Percentiles rank a stretch among this genome's conserved stretches.
phyloP scores from a whole-genome alignment of 1,139 yeast species.

The Pichia sp. region DNA sequence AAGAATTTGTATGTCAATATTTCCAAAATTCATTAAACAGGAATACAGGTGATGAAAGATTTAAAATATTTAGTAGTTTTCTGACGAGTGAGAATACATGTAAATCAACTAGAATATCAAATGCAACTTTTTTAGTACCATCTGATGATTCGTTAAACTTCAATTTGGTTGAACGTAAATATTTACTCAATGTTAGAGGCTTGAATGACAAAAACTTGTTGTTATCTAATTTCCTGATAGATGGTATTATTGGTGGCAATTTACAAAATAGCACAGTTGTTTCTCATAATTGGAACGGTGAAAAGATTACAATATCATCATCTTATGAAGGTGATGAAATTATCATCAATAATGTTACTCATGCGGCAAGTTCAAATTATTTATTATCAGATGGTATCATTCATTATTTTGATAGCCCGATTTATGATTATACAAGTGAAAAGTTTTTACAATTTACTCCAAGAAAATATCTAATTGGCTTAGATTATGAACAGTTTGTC shows the following conservation, averaged over 20 bases:
- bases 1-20: constrained; percentile 18
- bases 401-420: constrained; percentile 44
- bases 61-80: constrained; percentile 17
- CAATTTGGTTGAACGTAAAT: constrained; percentile 41
- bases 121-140: constrained; percentile 41
- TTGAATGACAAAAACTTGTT: constrained; percentile 31
- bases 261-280: constrained; percentile 23
- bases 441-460: constrained; percentile 43
- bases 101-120: constrained; percentile 16
- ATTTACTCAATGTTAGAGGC: constrained; percentile 36
- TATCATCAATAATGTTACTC: constrained; percentile 23
- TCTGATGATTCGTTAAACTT: constrained; percentile 36
- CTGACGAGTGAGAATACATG: constrained; percentile 18
- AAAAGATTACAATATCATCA: constrained; percentile 26
- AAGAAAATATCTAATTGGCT: constrained; percentile 64
- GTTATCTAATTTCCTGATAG: constrained; percentile 32
- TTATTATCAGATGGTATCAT: constrained; percentile 55
- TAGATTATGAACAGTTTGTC: constrained; percentile 62
- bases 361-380: constrained; percentile 37
- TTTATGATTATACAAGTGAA: constrained; percentile 33
- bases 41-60: constrained; percentile 14
- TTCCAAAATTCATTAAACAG: constrained; percentile 12
- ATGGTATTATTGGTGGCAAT: constrained; percentile 34
- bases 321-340: constrained; percentile 30
- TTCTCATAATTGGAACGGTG: constrained; percentile 24